These are phyloP conservation scores for Eutrema yunnanense DNA, from an alignment of 345 rosid species.

Conservation along the genomic window DNA sequence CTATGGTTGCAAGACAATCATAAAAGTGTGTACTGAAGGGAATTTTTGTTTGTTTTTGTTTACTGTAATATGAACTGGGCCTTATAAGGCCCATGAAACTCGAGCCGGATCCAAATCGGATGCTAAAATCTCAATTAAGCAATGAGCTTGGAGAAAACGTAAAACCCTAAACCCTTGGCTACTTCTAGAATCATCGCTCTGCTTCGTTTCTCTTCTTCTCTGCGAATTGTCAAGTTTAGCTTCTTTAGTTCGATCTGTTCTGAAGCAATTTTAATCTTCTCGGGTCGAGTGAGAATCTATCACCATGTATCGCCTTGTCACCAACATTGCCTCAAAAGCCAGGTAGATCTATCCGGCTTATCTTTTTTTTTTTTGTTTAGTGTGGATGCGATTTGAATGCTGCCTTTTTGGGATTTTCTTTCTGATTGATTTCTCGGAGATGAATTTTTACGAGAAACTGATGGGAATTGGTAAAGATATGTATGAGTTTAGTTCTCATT, in stretches of 20 bases:
- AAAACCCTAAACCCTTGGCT: slow-evolving; percentile 33
- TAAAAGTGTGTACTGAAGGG: too few relatives aligned
- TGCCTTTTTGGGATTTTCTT: background rate
- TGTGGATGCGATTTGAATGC: background rate
- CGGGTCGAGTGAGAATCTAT: background rate
- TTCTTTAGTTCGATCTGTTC: slow-evolving; percentile 2
- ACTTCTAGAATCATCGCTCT: slow-evolving; percentile 13
- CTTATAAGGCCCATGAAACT: slow-evolving; percentile 4
- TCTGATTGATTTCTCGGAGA: background rate
- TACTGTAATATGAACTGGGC: slow-evolving; percentile 11
- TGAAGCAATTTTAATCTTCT: background rate
- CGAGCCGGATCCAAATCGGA: slow-evolving; percentile 10
- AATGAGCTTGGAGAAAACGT: slow-evolving; percentile 13
- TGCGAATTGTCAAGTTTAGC: background rate
- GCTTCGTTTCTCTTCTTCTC: background rate
- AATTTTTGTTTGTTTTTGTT: background rate
- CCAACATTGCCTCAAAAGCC: slow-evolving; percentile 31
- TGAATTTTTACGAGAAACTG: background rate
- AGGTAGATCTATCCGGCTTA: slow-evolving; percentile 22
- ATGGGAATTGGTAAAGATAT: background rate
- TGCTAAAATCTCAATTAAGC: background rate
- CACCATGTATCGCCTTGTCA: slow-evolving; percentile 28
- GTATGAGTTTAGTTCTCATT: background rate
- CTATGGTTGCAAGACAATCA: slow-evolving; percentile 28
- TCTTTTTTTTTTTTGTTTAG: background rate